Percentiles rank a stretch among this genome's conserved stretches.
phyloP scores from a whole-genome alignment of 176 grass and related monocot species.

The Triticum timopheevii region DNA sequence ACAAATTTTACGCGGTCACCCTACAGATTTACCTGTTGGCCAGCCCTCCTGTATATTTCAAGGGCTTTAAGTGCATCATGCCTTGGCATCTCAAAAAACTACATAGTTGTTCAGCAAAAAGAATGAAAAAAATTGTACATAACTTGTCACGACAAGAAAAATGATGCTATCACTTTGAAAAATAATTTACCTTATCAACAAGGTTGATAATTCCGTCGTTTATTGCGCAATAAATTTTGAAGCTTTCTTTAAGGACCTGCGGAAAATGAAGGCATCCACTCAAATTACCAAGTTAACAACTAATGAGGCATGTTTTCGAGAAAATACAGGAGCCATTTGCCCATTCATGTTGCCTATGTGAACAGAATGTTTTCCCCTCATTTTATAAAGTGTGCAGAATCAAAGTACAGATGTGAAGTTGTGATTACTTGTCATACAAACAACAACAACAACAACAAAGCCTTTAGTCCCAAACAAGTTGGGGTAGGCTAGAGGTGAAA shows the following conservation, averaged over 20 bases:
- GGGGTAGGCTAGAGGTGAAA: no score
- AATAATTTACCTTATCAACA: constrained; percentile 79
- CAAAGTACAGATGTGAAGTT: not conserved
- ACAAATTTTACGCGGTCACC: not conserved
- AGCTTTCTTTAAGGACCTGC: constrained; percentile 98
- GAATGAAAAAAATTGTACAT: constrained; percentile 1
- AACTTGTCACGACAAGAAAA: constrained; percentile 36
- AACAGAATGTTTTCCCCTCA: not conserved
- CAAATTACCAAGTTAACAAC: not conserved
- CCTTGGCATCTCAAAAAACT: constrained; percentile 99
- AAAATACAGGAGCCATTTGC: constrained; percentile 32
- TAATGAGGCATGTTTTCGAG: not conserved
- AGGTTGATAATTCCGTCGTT: constrained; percentile 99
- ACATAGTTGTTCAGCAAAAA: constrained; percentile 35
- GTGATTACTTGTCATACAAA: not conserved
- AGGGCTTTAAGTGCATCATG: constrained; percentile 89
- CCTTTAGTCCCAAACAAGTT: no score
- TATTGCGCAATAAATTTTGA: constrained; percentile 96
- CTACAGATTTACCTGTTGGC: constrained; percentile 69
- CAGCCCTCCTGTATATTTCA: constrained; percentile 89
- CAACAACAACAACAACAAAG: no score
- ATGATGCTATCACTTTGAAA: not conserved
- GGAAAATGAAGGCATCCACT: not conserved
- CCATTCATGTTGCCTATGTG: constrained; percentile 21
- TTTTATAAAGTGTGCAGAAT: not conserved